Conservation (phyloP, 225 moss, liverwort and hornwort genomes). For the Pseudoscleropodium purum region DNA sequence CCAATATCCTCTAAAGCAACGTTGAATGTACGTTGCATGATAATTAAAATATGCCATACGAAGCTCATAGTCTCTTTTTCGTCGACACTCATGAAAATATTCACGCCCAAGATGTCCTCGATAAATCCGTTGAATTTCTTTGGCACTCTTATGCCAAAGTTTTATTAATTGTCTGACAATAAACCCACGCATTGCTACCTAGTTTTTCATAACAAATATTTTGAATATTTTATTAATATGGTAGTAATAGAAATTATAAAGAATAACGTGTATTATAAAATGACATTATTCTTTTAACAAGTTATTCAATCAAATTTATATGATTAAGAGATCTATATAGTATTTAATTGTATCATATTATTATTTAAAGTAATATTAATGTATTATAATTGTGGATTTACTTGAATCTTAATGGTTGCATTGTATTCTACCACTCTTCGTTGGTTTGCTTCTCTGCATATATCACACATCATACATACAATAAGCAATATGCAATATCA, state of each 20-base stretch:
- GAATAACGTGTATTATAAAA: neutral
- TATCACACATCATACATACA: neutral
- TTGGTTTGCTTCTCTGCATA: conserved; percentile 11
- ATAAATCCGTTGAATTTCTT: conserved; percentile 27
- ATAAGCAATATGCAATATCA: neutral
- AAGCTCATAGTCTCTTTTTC: conserved; percentile 5
- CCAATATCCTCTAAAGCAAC: conserved; percentile 24
- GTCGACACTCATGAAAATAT: conserved; percentile 2
- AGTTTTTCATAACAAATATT: neutral
- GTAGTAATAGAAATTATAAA: neutral
- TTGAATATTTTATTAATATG: too few species aligned
- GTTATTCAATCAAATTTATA: neutral
- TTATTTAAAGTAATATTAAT: neutral
- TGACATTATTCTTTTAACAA: neutral
- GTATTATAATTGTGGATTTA: neutral
- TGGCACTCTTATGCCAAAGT: conserved; percentile 26
- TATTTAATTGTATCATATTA: neutral
- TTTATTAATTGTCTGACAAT: neutral
- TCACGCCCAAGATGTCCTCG: conserved; percentile 38
- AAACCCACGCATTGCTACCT: conserved; percentile 23
- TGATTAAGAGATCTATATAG: neutral
- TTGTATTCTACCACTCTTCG: conserved; percentile 5
- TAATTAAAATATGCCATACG: conserved; percentile 25
- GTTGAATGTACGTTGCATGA: conserved; percentile 23
- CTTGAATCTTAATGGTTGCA: conserved; percentile 40